Evolutionary conservation across 2,329 filamentous ascomycete genomes (phyloP).

Genomic region (Trichoderma sp.): DNA sequence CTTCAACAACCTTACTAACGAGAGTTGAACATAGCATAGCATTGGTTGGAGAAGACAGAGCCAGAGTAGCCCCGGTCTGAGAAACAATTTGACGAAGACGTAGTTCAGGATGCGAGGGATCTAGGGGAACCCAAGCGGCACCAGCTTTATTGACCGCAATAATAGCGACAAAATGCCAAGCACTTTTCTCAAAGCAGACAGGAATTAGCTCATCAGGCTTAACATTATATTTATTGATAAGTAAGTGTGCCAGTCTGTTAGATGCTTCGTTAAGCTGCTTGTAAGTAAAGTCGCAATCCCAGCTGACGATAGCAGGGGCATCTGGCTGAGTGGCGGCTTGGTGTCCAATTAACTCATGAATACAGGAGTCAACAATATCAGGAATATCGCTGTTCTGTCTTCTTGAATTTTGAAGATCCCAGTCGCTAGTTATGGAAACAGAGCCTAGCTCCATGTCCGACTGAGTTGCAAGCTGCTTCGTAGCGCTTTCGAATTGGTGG

Average conservation of each 20-base stretch:
- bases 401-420: background rate
- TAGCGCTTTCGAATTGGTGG: slow-evolving; percentile 13
- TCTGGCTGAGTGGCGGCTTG: slow-evolving; percentile 11
- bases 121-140: slow-evolving; percentile 23
- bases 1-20: slow-evolving; percentile 9
- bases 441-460: background rate
- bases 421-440: background rate
- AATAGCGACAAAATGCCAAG: slow-evolving; percentile 23
- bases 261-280: slow-evolving; percentile 5
- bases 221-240: slow-evolving; percentile 7
- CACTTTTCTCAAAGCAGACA: slow-evolving; percentile 32
- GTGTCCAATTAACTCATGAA: slow-evolving; percentile 15
- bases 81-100: slow-evolving; percentile 17
- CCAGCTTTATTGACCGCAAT: slow-evolving; percentile 24
- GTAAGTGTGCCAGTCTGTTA: slow-evolving; percentile 11
- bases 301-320: slow-evolving; percentile 17
- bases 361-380: slow-evolving; percentile 11
- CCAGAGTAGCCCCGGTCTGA: slow-evolving; percentile 13
- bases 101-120: slow-evolving; percentile 20
- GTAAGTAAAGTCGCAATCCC: slow-evolving; percentile 21
- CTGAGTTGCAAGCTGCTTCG: background rate
- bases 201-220: slow-evolving; percentile 21
- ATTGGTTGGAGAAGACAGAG: slow-evolving; percentile 17
- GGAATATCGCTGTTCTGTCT: slow-evolving; percentile 15
- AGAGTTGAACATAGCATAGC: slow-evolving; percentile 23